These are phyloP conservation scores for Oryza australiensis DNA, from an alignment of 176 grass and related monocot genomes.

Conservation along the genomic window DNA sequence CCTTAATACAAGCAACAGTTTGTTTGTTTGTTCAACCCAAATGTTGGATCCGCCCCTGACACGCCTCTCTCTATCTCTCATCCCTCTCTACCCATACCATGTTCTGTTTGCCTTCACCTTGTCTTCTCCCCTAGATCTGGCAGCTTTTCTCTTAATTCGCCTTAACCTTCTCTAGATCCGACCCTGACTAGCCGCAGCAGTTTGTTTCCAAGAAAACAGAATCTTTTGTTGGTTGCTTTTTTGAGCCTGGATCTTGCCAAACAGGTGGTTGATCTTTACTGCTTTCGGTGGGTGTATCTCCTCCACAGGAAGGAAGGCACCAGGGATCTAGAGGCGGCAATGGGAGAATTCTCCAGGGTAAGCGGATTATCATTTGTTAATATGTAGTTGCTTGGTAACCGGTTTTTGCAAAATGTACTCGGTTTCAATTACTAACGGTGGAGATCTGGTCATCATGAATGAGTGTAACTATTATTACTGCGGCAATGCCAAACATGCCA, in stretches of 20 bases:
- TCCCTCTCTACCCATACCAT: neutral
- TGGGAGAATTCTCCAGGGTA: constrained; percentile 36
- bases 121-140: neutral
- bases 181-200: neutral
- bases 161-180: neutral
- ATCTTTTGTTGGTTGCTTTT: neutral
- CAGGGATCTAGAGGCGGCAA: neutral
- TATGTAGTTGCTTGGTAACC: neutral
- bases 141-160: neutral
- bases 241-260: neutral
- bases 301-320: neutral
- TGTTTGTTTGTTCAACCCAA: too few relatives aligned
- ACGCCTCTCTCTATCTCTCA: neutral
- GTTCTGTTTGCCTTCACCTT: neutral
- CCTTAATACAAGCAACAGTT: too few relatives aligned
- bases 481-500: neutral
- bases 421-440: neutral
- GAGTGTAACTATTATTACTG: neutral
- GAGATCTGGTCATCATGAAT: neutral
- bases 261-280: neutral
- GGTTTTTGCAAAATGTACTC: neutral
- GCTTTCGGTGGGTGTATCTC: neutral
- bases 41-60: too few relatives aligned
- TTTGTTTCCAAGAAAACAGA: neutral
- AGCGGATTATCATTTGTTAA: neutral